Conservation (phyloP, 768 basidiomycete species). For the Rhodosporidiobolus sp. region DNA sequence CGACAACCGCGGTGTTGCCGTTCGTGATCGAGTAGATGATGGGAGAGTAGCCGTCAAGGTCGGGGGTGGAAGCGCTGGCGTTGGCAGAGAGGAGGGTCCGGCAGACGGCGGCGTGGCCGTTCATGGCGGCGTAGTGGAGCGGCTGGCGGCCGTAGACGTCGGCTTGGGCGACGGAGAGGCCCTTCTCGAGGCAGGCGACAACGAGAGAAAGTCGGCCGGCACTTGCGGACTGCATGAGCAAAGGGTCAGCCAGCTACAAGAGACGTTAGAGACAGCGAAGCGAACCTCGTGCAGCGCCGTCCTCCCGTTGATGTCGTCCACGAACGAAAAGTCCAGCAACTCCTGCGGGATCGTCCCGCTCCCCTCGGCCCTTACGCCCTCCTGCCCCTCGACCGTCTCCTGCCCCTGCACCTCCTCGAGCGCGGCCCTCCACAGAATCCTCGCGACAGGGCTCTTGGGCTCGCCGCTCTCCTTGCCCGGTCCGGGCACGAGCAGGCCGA, state of each 20-base stretch:
- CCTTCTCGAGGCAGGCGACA: conserved; percentile 70
- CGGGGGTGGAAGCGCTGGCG: conserved; percentile 63
- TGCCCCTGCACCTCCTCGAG: conserved; percentile 59
- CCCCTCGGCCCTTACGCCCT: conserved; percentile 56
- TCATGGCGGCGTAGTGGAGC: conserved; percentile 93
- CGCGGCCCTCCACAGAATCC: conserved; percentile 92
- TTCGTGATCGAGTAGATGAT: conserved; percentile 86
- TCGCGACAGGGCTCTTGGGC: conserved; percentile 67
- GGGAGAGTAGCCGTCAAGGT: conserved; percentile 93
- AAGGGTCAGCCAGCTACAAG: not conserved
- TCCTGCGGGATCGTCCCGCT: conserved; percentile 68
- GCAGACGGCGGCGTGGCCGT: conserved; percentile 75
- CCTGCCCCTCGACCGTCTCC: conserved; percentile 12
- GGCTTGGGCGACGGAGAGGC: conserved; percentile 65
- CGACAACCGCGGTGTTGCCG: conserved; percentile 77
- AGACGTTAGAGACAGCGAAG: not conserved
- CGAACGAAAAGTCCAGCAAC: conserved; percentile 80
- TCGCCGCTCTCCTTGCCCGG: conserved; percentile 50
- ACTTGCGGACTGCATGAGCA: conserved; percentile 58
- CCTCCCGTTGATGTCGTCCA: conserved; percentile 95
- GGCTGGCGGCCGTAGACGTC: conserved; percentile 92
- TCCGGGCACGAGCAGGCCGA: conserved; percentile 66
- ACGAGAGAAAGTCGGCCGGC: conserved; percentile 75
- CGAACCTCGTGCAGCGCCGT: conserved; percentile 80
- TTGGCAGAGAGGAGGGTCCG: conserved; percentile 69